Conservation (phyloP, 1,284 basidiomycete genomes). For the Coniferiporia weirii region DNA sequence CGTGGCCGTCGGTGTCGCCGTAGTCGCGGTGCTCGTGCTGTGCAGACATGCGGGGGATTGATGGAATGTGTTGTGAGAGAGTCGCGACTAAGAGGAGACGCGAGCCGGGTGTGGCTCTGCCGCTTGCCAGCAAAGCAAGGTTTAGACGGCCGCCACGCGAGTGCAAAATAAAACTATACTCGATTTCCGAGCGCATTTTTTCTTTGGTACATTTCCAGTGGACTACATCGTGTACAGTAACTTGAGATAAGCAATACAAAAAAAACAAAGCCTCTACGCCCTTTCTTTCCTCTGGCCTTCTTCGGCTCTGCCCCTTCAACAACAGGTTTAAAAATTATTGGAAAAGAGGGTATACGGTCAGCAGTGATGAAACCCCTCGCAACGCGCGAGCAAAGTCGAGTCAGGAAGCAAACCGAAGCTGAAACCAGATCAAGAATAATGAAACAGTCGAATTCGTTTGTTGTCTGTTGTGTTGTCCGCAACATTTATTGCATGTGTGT, state of each 20-base stretch:
- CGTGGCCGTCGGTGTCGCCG: not conserved
- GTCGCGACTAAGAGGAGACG: not conserved
- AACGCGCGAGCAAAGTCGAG: conserved; percentile 1
- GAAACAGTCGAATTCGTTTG: too few species aligned
- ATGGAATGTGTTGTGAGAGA: not conserved
- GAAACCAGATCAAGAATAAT: not conserved
- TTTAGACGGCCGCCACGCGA: not conserved
- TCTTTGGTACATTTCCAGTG: conserved; percentile 1
- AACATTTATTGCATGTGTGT: conserved; percentile 47
- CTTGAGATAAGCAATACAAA: not conserved
- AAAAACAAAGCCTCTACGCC: not conserved
- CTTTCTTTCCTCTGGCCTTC: not conserved
- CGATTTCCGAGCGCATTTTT: not conserved
- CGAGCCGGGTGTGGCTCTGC: not conserved
- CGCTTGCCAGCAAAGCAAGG: conserved; percentile 8
- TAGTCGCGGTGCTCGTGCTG: not conserved
- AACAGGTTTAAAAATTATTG: not conserved
- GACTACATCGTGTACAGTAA: conserved; percentile 8
- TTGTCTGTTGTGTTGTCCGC: not conserved
- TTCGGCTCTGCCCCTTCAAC: not conserved
- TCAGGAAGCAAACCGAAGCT: not conserved
- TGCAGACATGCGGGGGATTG: not conserved
- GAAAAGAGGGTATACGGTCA: not conserved
- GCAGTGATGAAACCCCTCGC: not conserved
- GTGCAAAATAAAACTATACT: not conserved